Evolutionary conservation across 2,329 filamentous ascomycete genomes (phyloP).

Genomic region (Coleophoma crateriformis): DNA sequence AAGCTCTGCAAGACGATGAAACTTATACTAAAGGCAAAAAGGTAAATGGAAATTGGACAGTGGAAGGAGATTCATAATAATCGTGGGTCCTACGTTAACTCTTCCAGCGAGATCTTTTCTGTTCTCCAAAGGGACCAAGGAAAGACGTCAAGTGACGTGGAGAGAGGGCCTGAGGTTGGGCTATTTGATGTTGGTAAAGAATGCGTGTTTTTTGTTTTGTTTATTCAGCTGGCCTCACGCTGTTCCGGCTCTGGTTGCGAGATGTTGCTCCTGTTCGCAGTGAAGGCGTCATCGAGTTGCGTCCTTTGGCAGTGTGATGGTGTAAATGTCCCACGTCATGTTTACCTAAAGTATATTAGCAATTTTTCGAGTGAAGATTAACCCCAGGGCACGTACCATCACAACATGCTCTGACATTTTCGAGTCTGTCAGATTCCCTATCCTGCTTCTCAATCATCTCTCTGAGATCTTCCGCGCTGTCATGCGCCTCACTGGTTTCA

Average conservation of each 20-base stretch:
- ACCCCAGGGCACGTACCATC: conserved; percentile 63
- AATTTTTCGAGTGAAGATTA: not conserved
- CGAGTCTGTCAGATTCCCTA: conserved; percentile 70
- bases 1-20: not conserved
- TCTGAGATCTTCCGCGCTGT: conserved; percentile 78
- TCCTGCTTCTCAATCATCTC: conserved; percentile 76
- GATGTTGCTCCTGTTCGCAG: conserved; percentile 1
- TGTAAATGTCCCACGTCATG: conserved; percentile 64
- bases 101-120: not conserved
- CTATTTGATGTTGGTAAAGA: not conserved
- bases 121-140: not conserved
- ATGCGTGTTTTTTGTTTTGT: not conserved
- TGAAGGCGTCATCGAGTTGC: conserved; percentile 24
- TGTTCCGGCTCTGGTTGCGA: not conserved
- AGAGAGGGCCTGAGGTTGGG: not conserved
- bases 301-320: conserved; percentile 39
- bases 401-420: conserved; percentile 96
- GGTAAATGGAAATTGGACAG: not conserved
- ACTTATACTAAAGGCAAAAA: too few species aligned
- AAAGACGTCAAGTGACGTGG: not conserved
- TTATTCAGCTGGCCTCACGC: not conserved
- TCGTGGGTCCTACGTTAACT: not conserved
- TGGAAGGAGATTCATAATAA: conserved; percentile 1
- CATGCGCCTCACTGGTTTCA: conserved; percentile 52
- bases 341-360: conserved; percentile 49